A percentile compares a stretch with the other conserved stretches of the same genome.
Evolutionary conservation across 441 rosid genomes (phyloP).

Genomic region (Mallotus repandus): DNA sequence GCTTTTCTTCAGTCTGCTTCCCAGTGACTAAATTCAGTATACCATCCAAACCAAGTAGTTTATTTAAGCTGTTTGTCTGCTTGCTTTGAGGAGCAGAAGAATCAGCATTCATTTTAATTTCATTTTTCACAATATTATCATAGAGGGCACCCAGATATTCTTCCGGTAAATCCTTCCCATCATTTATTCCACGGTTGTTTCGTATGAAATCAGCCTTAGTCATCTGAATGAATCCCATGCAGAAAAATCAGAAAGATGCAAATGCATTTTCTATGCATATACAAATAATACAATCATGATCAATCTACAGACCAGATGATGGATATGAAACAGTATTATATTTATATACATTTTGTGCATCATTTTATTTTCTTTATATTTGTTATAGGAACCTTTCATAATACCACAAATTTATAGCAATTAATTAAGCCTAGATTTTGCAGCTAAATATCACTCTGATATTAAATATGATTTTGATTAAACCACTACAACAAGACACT

Average conservation of each 20-base stretch:
- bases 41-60: conserved; percentile 89
- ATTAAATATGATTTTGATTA: conserved; percentile 2
- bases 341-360: not conserved
- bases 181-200: conserved; percentile 95
- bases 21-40: conserved; percentile 83
- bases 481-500: not conserved
- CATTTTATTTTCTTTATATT: conserved; percentile 4
- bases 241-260: conserved; percentile 29
- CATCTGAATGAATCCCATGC: conserved; percentile 61
- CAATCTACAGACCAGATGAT: not conserved
- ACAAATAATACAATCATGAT: not conserved
- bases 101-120: conserved; percentile 87
- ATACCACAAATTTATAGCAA: not conserved
- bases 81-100: conserved; percentile 79
- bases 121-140: conserved; percentile 89
- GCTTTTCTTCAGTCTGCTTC: conserved; percentile 88
- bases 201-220: conserved; percentile 82
- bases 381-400: not conserved
- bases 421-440: not conserved
- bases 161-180: conserved; percentile 98
- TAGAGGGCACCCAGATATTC: conserved; percentile 77
- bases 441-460: not conserved
- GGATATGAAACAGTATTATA: conserved; percentile 1
- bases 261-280: conserved; percentile 13
- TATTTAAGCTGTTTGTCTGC: conserved; percentile 89